Evolutionary conservation across 805 yeast genomes (phyloP), one percentile per base, ranked within the genome.

Genomic region (Candida stauntonica): DNA sequence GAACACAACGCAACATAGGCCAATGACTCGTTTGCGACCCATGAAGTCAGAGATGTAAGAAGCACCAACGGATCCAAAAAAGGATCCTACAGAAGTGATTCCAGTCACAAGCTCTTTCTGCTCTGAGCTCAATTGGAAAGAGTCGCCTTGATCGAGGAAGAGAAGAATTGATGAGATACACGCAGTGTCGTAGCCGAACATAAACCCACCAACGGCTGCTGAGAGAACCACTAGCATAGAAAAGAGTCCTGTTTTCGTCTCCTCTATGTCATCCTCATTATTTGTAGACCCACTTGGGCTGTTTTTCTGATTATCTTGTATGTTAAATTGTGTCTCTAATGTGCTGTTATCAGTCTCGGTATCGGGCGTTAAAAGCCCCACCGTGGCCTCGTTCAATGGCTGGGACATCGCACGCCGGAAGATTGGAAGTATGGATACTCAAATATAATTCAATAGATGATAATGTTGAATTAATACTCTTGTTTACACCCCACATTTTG

Each of bases 181-280:
- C 34, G 82, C 83, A 11, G 83, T 77, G 49, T 77, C 82, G 51
- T 75, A 78, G 12, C 85, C 85, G 51, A 77, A 77, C 36, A 77
- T 68, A 36, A 73, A 66, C 4, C 83, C 82, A 39, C 82, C 81
- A 37, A 77, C 68, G 5, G 81, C 77, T 19, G 77, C 65, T 39
- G 55, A 36, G 15, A 39, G 28, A 4, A 57, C 61, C 7, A 54
- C 56, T 9, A 58, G 36, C 1, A 45, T 37, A 4, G 40, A 41
- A 26, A 31, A 50, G 16, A 15, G n/a, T 5, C 54, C 52, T 1
- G 38, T 26, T 27, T 33, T 24, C 1, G 50, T 41, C 40, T 39
- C 32, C 29, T 49, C 53, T 4, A 47, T 47, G 26, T 39, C 48
- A n/a, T 28, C 30, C 8, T n/a, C n/a, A n/a, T n/a, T n/a, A n/a